phyloP scores from a whole-genome alignment of 2,329 filamentous ascomycete genomes.

The Alternaria postmessia region DNA sequence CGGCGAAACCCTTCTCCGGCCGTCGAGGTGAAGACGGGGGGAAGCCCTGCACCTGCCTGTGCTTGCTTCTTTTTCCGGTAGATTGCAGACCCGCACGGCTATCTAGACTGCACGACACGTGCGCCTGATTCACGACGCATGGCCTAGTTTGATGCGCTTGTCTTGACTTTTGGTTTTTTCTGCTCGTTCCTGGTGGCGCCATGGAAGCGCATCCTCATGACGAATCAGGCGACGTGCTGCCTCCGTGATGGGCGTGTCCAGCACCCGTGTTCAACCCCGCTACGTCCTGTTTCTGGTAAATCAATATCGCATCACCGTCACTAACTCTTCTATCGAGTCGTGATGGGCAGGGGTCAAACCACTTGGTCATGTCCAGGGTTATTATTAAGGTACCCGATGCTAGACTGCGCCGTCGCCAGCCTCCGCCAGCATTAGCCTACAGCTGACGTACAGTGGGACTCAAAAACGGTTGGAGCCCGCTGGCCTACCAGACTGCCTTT shows the following conservation, averaged over 20 bases:
- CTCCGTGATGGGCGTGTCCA: constrained; percentile 6
- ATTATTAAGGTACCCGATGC: constrained; percentile 39
- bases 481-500: constrained; percentile 16
- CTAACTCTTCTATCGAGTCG: constrained; percentile 10
- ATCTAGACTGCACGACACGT: constrained; percentile 6
- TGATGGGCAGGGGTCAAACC: constrained; percentile 19
- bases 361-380: constrained; percentile 18
- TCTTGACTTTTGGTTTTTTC: constrained; percentile 10
- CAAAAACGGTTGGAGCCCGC: constrained; percentile 37
- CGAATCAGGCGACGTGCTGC: constrained; percentile 16
- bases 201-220: background rate
- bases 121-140: constrained; percentile 12
- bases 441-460: constrained; percentile 33
- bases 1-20: constrained; percentile 12
- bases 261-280: constrained; percentile 9
- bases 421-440: constrained; percentile 27
- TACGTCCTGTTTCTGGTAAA: constrained; percentile 14
- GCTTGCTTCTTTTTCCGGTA: background rate
- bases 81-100: constrained; percentile 10
- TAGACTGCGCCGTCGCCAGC: constrained; percentile 21
- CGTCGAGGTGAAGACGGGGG: background rate
- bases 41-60: background rate
- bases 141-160: background rate
- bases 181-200: constrained; percentile 19
- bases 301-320: constrained; percentile 20